Conservation (phyloP, 495 filamentous ascomycete genomes). For the Rhypophila decipiens region DNA sequence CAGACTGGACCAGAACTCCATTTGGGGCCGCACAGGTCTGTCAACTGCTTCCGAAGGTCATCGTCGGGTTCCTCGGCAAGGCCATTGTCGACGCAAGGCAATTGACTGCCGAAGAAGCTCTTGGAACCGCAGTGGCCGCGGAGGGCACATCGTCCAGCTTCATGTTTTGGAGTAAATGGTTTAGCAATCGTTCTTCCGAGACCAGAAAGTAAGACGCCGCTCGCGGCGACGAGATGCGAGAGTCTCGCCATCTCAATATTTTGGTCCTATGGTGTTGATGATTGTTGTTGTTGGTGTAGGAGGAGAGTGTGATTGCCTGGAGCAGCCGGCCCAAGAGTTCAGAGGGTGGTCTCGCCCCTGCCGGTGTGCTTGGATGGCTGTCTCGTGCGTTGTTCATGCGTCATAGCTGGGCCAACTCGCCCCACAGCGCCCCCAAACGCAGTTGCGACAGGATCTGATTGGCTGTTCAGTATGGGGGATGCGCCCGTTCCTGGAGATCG, state of each 20-base stretch:
- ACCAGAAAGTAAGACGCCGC: slow-evolving; percentile 26
- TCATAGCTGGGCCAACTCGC: background rate
- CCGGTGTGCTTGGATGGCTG: background rate
- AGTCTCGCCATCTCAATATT: slow-evolving; percentile 27
- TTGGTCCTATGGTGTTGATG: background rate
- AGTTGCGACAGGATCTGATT: background rate
- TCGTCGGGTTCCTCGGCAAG: slow-evolving; percentile 66
- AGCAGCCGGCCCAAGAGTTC: no score
- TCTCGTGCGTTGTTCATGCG: background rate
- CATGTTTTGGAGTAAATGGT: slow-evolving; percentile 59
- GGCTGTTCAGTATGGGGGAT: background rate
- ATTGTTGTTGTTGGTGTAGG: slow-evolving; percentile 2
- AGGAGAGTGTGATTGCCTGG: no score
- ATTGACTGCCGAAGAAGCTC: slow-evolving; percentile 74
- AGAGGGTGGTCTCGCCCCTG: no score
- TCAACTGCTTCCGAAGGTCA: slow-evolving; percentile 63
- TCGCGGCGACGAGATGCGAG: slow-evolving; percentile 26
- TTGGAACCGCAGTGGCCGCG: slow-evolving; percentile 87
- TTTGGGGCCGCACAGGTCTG: slow-evolving; percentile 77
- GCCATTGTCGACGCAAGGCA: slow-evolving; percentile 93
- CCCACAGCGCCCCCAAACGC: background rate
- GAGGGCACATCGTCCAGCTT: slow-evolving; percentile 84
- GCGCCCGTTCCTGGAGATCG: slow-evolving; percentile 1
- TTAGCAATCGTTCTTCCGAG: slow-evolving; percentile 24
- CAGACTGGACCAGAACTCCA: slow-evolving; percentile 82